Evolutionary conservation across 129 eudicot genomes (phyloP).

Genomic region (Ambrosia trifida): DNA sequence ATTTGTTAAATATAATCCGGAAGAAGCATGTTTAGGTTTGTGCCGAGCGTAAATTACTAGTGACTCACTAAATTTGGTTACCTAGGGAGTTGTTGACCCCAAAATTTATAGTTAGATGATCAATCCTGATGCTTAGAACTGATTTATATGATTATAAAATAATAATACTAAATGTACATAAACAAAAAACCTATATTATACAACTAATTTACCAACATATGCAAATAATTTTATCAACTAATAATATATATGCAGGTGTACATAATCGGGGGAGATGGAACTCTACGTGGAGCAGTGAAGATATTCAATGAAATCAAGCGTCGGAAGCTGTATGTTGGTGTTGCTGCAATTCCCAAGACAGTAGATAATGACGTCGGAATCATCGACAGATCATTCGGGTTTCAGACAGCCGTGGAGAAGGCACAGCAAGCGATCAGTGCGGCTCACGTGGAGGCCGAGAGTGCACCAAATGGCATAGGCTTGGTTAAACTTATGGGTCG

Average conservation of each 20-base stretch:
- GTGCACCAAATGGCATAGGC: constrained; percentile 84
- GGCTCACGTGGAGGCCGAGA: constrained; percentile 88
- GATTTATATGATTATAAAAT: too few relatives aligned
- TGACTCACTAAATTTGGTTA: too few relatives aligned
- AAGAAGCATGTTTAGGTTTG: too few relatives aligned
- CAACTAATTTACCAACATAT: too few relatives aligned
- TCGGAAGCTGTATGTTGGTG: constrained; percentile 54
- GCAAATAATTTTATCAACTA: neutral
- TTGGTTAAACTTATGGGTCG: constrained; percentile 93
- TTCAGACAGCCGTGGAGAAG: constrained; percentile 83
- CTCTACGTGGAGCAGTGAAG: constrained; percentile 70
- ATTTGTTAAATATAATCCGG: too few relatives aligned
- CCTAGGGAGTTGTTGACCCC: too few relatives aligned
- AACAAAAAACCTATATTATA: too few relatives aligned
- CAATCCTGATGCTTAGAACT: too few relatives aligned
- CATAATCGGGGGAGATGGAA: constrained; percentile 86
- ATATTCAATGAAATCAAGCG: constrained; percentile 60
- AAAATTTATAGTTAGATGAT: too few relatives aligned
- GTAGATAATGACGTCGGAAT: constrained; percentile 85
- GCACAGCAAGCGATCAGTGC: constrained; percentile 83
- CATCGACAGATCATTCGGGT: constrained; percentile 78
- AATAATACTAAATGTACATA: too few relatives aligned
- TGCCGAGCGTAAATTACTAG: too few relatives aligned
- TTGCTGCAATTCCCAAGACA: constrained; percentile 81
- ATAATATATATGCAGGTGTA: constrained; percentile 43